Conservation (phyloP, 2,329 filamentous ascomycete species). For the Trichophyton benhamiae region DNA sequence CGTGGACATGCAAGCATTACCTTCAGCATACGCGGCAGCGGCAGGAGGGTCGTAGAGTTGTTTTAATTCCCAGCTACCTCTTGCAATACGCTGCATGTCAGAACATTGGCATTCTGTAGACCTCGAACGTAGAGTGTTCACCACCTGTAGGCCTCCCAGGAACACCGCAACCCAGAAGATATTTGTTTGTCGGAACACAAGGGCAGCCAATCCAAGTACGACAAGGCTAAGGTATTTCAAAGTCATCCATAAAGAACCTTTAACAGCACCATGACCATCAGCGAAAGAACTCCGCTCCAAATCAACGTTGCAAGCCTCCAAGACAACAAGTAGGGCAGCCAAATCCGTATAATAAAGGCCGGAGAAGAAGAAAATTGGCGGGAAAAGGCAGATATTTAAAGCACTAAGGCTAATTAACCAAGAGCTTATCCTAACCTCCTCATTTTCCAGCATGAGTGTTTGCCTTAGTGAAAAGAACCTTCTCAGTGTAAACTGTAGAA, state of each 20-base stretch:
- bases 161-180: constrained; percentile 73
- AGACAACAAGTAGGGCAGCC: constrained; percentile 62
- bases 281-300: constrained; percentile 22
- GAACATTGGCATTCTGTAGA: constrained; percentile 20
- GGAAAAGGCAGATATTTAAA: constrained; percentile 73
- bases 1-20: constrained; percentile 22
- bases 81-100: constrained; percentile 19
- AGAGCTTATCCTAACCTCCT: background rate
- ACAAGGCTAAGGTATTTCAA: constrained; percentile 32
- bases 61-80: constrained; percentile 25
- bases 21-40: constrained; percentile 37
- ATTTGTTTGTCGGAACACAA: constrained; percentile 85
- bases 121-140: constrained; percentile 24
- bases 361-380: constrained; percentile 90
- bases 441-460: constrained; percentile 8
- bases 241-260: background rate
- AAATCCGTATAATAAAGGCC: constrained; percentile 92
- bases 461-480: constrained; percentile 39
- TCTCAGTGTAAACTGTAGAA: constrained; percentile 42
- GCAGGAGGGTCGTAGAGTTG: constrained; percentile 41
- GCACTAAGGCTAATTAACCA: constrained; percentile 31
- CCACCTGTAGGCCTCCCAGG: constrained; percentile 34
- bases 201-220: constrained; percentile 49
- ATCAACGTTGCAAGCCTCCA: constrained; percentile 52
- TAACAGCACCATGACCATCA: constrained; percentile 1